A percentile compares a stretch with the other conserved stretches of the same genome.
Evolutionary conservation across 495 filamentous ascomycete species (phyloP).

Genomic region (Hypoxylon lenormandii): DNA sequence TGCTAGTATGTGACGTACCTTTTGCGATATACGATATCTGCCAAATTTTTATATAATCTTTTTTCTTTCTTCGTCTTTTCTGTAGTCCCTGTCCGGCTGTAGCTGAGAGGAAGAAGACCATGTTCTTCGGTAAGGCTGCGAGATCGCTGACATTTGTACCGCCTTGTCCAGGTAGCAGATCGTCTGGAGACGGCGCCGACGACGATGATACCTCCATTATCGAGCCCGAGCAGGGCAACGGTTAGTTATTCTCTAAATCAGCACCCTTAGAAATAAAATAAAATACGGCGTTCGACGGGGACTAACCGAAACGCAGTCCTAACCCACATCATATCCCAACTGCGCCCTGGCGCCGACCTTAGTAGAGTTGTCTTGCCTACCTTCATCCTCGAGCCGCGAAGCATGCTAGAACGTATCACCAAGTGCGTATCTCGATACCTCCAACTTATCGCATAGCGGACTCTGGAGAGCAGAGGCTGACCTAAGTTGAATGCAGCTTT

Average conservation of each 20-base stretch:
- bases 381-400: slow-evolving; percentile 96
- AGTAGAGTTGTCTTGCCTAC: slow-evolving; percentile 94
- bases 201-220: slow-evolving; percentile 82
- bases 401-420: slow-evolving; percentile 98
- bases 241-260: slow-evolving; percentile 56
- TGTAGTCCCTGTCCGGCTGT: background rate
- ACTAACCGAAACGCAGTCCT: slow-evolving; percentile 69
- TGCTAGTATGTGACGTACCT: slow-evolving; percentile 50
- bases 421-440: slow-evolving; percentile 71
- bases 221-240: slow-evolving; percentile 79
- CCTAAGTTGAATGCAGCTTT: slow-evolving; percentile 72
- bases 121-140: slow-evolving; percentile 1
- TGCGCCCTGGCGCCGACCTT: slow-evolving; percentile 93
- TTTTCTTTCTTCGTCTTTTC: background rate
- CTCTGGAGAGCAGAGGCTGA: slow-evolving; percentile 38
- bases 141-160: slow-evolving; percentile 34
- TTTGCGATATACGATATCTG: background rate
- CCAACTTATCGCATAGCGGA: background rate
- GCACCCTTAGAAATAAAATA: background rate
- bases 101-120: slow-evolving; percentile 1
- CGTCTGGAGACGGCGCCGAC: slow-evolving; percentile 58
- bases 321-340: slow-evolving; percentile 94
- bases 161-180: slow-evolving; percentile 59
- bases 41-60: background rate
- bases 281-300: background rate